These are phyloP conservation scores for Closterium sp. DNA, from an alignment of 139 green algal species.

Conservation along the genomic window DNA sequence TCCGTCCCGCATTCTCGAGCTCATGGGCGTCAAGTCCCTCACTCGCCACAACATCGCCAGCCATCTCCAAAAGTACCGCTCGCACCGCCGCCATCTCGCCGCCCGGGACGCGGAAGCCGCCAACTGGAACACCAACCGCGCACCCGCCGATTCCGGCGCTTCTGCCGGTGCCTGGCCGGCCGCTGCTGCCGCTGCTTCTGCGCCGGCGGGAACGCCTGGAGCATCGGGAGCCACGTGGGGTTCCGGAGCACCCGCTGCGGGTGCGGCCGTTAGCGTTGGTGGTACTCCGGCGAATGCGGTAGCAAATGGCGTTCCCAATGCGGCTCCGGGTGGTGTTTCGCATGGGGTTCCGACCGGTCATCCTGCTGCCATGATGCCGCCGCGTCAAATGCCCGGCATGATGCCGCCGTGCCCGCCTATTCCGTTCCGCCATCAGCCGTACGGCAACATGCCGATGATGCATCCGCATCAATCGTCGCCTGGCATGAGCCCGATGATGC, in stretches of 20 bases:
- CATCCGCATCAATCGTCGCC: neutral
- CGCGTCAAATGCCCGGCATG: neutral
- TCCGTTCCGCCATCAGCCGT: neutral
- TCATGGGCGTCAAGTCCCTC: conserved; percentile 58
- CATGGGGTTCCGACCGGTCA: neutral
- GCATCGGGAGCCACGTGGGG: neutral
- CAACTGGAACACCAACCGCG: conserved; percentile 21
- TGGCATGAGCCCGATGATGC: neutral
- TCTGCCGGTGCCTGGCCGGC: neutral
- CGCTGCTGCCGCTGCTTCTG: neutral
- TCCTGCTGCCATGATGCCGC: neutral
- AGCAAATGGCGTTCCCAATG: neutral
- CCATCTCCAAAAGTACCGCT: conserved; percentile 61
- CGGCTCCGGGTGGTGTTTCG: neutral
- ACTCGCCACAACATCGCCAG: conserved; percentile 64
- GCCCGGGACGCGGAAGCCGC: conserved; percentile 40
- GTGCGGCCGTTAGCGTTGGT: neutral
- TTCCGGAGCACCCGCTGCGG: neutral
- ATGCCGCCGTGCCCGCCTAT: neutral
- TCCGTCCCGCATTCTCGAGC: conserved; percentile 57
- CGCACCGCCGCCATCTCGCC: conserved; percentile 35
- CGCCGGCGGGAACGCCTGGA: neutral
- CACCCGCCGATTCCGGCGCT: neutral
- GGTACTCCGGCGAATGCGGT: neutral
- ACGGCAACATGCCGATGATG: neutral